phyloP scores from a whole-genome alignment of 768 basidiomycete species.

The Hydnomerulius pinastri region DNA sequence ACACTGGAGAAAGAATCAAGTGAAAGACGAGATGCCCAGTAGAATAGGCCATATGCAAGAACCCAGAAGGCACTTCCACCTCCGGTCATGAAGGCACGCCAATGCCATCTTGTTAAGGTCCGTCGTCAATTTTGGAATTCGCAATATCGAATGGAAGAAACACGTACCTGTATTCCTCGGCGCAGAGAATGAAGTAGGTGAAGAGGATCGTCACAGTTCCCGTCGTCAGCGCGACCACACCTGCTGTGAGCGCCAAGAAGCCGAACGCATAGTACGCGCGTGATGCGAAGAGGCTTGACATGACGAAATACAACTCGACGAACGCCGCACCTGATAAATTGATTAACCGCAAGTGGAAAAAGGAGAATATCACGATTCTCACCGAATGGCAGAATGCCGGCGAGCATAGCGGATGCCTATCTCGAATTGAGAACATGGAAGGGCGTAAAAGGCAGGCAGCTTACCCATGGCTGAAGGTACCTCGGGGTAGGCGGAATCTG shows the following conservation, averaged over 20 bases:
- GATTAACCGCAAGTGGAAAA: conserved; percentile 3
- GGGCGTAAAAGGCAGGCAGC: conserved; percentile 20
- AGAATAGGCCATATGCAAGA: conserved; percentile 84
- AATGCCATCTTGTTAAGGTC: conserved; percentile 77
- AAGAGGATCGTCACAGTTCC: conserved; percentile 90
- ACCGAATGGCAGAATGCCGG: conserved; percentile 93
- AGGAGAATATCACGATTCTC: conserved; percentile 16
- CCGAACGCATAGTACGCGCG: conserved; percentile 96
- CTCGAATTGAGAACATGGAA: conserved; percentile 13
- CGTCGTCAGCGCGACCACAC: conserved; percentile 81
- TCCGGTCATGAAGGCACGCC: conserved; percentile 90
- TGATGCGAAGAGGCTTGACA: conserved; percentile 90
- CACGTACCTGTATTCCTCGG: conserved; percentile 87
- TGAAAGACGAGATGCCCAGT: conserved; percentile 85
- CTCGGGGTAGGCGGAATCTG: conserved; percentile 89
- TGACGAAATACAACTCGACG: conserved; percentile 90
- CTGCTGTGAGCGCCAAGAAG: conserved; percentile 85
- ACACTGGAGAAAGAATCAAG: conserved; percentile 81
- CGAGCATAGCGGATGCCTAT: conserved; percentile 73
- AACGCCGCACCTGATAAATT: conserved; percentile 79
- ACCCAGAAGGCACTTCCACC: conserved; percentile 95
- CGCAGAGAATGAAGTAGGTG: conserved; percentile 89
- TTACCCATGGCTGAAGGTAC: conserved; percentile 81
- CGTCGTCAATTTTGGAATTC: conserved; percentile 2
- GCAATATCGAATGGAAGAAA: neutral